Conservation (phyloP, 768 basidiomycete species). For the Boletellus ananas region DNA sequence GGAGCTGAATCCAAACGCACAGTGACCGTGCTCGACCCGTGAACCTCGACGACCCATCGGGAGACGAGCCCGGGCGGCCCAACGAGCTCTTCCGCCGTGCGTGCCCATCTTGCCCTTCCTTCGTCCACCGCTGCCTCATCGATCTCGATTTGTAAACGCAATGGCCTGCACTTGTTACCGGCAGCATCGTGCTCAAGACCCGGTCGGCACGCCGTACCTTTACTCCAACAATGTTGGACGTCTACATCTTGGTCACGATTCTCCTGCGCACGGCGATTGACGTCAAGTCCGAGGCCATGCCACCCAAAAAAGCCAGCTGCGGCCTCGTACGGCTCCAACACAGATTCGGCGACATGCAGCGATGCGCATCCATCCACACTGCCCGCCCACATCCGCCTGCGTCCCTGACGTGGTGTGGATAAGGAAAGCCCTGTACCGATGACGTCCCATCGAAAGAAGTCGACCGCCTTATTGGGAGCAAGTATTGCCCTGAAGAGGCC, state of each 20-base stretch:
- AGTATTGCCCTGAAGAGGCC: constrained; percentile 24
- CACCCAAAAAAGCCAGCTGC: constrained; percentile 29
- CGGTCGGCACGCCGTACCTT: background rate
- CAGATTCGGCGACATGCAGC: constrained; percentile 18
- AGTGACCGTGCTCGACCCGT: background rate
- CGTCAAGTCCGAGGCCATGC: constrained; percentile 21
- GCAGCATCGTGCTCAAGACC: background rate
- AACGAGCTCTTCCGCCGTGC: constrained; percentile 18
- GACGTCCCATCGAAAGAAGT: constrained; percentile 27
- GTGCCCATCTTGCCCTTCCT: constrained; percentile 19
- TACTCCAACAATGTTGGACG: background rate
- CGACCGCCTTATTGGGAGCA: constrained; percentile 16
- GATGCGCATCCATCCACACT: background rate
- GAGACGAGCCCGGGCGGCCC: constrained; percentile 14
- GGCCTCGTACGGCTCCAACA: constrained; percentile 24
- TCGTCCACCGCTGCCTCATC: constrained; percentile 25
- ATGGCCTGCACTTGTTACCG: background rate
- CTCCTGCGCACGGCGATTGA: background rate
- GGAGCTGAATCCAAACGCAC: background rate
- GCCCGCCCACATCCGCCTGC: background rate
- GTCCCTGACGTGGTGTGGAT: background rate
- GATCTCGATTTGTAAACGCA: constrained; percentile 9
- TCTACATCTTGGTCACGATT: background rate
- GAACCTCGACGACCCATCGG: constrained; percentile 1
- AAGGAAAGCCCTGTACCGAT: constrained; percentile 1